Evolutionary conservation across 2,329 filamentous ascomycete species (phyloP), one percentile per base, ranked within the genome.

Genomic region (Phoma sp.): DNA sequence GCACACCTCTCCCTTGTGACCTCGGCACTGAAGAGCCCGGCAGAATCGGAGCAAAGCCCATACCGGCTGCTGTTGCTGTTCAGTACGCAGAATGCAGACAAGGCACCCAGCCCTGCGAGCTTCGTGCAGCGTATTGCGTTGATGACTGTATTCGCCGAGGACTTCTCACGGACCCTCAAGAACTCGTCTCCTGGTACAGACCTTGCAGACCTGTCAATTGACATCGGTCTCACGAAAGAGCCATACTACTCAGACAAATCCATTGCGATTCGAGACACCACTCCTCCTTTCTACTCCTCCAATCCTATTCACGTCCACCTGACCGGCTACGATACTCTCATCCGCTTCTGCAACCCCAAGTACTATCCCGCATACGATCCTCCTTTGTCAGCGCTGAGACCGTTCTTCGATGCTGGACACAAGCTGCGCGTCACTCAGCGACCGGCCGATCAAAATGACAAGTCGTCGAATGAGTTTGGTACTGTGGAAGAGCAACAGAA

Each of bases 161-260:
- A 89, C 58, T 60, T 85, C 2, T 69, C 74, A 15, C 59, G 25
- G 21, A 60, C 39, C 13, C 54, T 71, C 9, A 55, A 64, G 25
- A 46, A 35, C 2, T 43, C 38, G 15, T 29, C 49, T 40, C 15
- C 52, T 4, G 21, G 55, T 29, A 33, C 54, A 32, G 41, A 49
- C 2, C 25, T 59, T 6, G 32, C 57, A 15, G 50, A 70, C 35
- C 47, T 80, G 0, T 61, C 77, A 2, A 77, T 82, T 17, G 90
- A 93, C 62, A 82, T 94, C 33, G 89, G 82, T 1, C 80, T 95
- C 1, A 91, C 89, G 0, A 88, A 83, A 32, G 80, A 84, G 65
- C 88, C 90, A 0, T 92, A 88, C 70, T 95, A 94, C 65, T 85
- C 85, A 54, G 86, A 88, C 67, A 94, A 94, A 76, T 85, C 85